Evolutionary conservation across 2,329 filamentous ascomycete species (phyloP).

Genomic region (Coccinonectria pachysandricola): DNA sequence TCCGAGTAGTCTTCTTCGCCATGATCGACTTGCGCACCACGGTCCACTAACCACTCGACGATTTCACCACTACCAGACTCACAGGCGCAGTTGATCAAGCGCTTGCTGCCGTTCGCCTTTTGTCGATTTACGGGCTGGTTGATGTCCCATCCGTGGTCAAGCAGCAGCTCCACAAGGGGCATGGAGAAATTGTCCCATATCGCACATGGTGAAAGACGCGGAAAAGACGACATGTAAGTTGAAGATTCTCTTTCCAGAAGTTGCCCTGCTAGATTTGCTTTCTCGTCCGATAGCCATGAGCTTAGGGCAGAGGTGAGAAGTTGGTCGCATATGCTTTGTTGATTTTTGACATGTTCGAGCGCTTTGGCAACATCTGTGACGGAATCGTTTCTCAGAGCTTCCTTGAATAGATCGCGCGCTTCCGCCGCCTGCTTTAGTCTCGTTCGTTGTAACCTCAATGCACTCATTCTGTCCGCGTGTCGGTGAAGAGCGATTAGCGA

Average conservation of each 20-base stretch:
- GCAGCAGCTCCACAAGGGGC: constrained; percentile 3
- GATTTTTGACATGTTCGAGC: background rate
- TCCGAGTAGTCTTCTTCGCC: constrained; percentile 2
- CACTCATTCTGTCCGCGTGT: too few relatives aligned
- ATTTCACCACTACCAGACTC: constrained; percentile 1
- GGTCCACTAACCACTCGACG: constrained; percentile 6
- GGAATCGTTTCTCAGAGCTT: too few relatives aligned
- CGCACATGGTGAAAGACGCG: background rate
- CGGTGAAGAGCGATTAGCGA: too few relatives aligned
- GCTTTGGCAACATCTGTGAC: background rate
- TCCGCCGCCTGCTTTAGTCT: too few relatives aligned
- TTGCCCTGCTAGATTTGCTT: constrained; percentile 1
- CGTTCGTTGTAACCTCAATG: too few relatives aligned
- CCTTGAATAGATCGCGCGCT: too few relatives aligned
- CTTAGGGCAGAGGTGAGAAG: background rate
- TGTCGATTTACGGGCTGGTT: constrained; percentile 1
- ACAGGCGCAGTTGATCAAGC: constrained; percentile 4
- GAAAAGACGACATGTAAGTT: background rate
- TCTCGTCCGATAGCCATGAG: background rate
- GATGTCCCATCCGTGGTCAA: constrained; percentile 5
- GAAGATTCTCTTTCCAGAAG: constrained; percentile 1
- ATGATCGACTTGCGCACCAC: constrained; percentile 4
- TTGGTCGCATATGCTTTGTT: background rate
- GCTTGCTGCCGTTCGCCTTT: background rate
- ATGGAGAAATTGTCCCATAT: constrained; percentile 2